phyloP scores from a whole-genome alignment of 768 basidiomycete species.

The Kondoa subrosea region DNA sequence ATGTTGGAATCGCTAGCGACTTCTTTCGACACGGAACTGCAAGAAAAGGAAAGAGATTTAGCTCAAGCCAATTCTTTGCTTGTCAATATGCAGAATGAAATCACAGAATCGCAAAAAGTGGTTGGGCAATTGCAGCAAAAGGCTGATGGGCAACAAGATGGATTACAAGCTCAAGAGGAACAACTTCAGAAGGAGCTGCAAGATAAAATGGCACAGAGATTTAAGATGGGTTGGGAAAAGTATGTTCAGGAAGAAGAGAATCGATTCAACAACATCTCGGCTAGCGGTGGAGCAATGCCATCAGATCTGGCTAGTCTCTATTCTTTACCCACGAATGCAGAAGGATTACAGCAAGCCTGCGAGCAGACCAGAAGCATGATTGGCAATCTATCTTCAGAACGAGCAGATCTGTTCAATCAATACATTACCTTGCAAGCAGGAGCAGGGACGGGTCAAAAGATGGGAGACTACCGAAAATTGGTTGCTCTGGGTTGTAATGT shows the following conservation, averaged over 20 bases:
- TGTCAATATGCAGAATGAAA: slow-evolving; percentile 72
- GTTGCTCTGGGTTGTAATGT: slow-evolving; percentile 84
- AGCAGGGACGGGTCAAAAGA: slow-evolving; percentile 71
- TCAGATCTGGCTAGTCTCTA: slow-evolving; percentile 21
- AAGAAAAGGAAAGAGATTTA: slow-evolving; percentile 78
- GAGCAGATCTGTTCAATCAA: slow-evolving; percentile 55
- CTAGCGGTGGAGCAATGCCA: not conserved
- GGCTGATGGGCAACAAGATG: slow-evolving; percentile 45
- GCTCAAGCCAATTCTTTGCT: slow-evolving; percentile 74
- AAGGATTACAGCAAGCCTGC: slow-evolving; percentile 42
- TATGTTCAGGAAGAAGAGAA: slow-evolving; percentile 75
- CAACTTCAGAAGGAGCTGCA: slow-evolving; percentile 51
- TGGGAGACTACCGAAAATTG: slow-evolving; percentile 71
- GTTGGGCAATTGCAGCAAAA: slow-evolving; percentile 52
- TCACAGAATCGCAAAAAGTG: slow-evolving; percentile 62
- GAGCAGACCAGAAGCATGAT: slow-evolving; percentile 51
- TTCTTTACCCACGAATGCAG: slow-evolving; percentile 45
- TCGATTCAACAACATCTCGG: slow-evolving; percentile 30
- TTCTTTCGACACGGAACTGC: slow-evolving; percentile 79
- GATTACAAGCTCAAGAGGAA: slow-evolving; percentile 44
- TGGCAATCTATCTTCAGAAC: slow-evolving; percentile 46
- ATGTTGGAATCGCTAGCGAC: slow-evolving; percentile 76
- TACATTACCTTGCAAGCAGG: slow-evolving; percentile 69
- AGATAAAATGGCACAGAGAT: slow-evolving; percentile 61
- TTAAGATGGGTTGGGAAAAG: slow-evolving; percentile 76